A percentile compares a stretch with the other conserved stretches of the same genome.
phyloP scores from a whole-genome alignment of 2,329 filamentous ascomycete species.

The Dactylellina cionopaga region DNA sequence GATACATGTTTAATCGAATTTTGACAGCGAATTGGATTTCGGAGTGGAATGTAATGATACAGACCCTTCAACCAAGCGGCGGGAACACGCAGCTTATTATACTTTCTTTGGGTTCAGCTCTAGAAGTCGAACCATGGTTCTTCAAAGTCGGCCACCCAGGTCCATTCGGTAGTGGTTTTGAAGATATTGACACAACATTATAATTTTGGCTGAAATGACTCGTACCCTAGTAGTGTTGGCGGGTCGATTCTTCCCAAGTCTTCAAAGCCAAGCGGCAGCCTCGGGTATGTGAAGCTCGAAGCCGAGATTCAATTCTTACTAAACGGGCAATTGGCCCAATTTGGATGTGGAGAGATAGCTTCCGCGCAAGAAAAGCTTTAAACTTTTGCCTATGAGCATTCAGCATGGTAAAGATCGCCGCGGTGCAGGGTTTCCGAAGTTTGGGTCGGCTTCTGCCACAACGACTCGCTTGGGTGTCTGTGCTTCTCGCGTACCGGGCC shows the following conservation, averaged over 20 bases:
- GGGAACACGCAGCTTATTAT: slow-evolving; percentile 16
- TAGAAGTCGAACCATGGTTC: slow-evolving; percentile 33
- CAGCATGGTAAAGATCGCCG: not conserved
- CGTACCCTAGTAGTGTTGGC: not conserved
- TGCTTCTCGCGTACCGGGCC: slow-evolving; percentile 39
- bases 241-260: not conserved
- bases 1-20: slow-evolving; percentile 5
- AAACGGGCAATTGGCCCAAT: slow-evolving; percentile 15
- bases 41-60: not conserved
- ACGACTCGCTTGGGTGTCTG: slow-evolving; percentile 6
- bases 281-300: slow-evolving; percentile 18
- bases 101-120: not conserved
- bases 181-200: not conserved
- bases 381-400: slow-evolving; percentile 19
- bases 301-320: slow-evolving; percentile 16
- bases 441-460: slow-evolving; percentile 31
- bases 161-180: not conserved
- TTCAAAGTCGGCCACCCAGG: not conserved
- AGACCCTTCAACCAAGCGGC: not conserved
- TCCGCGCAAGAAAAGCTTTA: not conserved
- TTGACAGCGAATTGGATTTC: not conserved
- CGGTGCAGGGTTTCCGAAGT: slow-evolving; percentile 18
- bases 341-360: not conserved
- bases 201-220: not conserved
- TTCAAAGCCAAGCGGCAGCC: not conserved